Percentiles rank a stretch among this genome's conserved stretches.
These are phyloP conservation scores for Cladobotryum protrusum DNA, from an alignment of 2,329 filamentous ascomycete genomes.

Conservation along the genomic window DNA sequence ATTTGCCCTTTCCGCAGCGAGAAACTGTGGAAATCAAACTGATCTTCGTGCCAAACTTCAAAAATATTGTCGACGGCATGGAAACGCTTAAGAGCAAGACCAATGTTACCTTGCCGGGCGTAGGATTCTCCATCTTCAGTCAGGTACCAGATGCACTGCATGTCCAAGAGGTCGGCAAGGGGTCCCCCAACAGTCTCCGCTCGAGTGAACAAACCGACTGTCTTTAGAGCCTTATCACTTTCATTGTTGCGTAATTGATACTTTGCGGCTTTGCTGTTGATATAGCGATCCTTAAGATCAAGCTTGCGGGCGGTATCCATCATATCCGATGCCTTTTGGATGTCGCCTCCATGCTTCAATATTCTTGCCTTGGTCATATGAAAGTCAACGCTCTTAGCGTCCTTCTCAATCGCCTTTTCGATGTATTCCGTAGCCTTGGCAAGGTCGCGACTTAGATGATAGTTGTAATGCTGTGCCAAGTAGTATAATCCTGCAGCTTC, in stretches of 20 bases:
- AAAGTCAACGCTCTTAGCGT: conserved; percentile 79
- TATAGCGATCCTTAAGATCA: conserved; percentile 88
- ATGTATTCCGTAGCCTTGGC: conserved; percentile 75
- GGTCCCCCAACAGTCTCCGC: conserved; percentile 85
- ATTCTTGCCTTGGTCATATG: conserved; percentile 94
- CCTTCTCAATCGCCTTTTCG: conserved; percentile 73
- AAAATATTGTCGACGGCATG: conserved; percentile 87
- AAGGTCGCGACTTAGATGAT: conserved; percentile 78
- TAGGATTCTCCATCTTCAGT: conserved; percentile 93
- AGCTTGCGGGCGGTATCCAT: conserved; percentile 85
- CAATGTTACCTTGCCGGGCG: conserved; percentile 72
- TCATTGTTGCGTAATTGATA: conserved; percentile 92
- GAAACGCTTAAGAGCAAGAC: conserved; percentile 86
- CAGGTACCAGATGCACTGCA: conserved; percentile 98
- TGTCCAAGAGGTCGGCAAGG: conserved; percentile 85
- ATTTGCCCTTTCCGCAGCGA: conserved; percentile 96
- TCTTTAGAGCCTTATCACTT: conserved; percentile 77
- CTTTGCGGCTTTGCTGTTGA: conserved; percentile 97
- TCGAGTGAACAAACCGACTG: conserved; percentile 88
- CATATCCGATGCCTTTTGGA: conserved; percentile 69
- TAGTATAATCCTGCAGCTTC: conserved; percentile 82
- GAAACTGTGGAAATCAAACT: conserved; percentile 98
- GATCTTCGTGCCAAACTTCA: conserved; percentile 95
- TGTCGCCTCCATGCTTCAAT: conserved; percentile 82
- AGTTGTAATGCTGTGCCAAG: conserved; percentile 95